A percentile compares a stretch with the other conserved stretches of the same genome.
These are phyloP conservation scores for Diplosphaera chodatii DNA, from an alignment of 139 green algal species.

Conservation along the genomic window DNA sequence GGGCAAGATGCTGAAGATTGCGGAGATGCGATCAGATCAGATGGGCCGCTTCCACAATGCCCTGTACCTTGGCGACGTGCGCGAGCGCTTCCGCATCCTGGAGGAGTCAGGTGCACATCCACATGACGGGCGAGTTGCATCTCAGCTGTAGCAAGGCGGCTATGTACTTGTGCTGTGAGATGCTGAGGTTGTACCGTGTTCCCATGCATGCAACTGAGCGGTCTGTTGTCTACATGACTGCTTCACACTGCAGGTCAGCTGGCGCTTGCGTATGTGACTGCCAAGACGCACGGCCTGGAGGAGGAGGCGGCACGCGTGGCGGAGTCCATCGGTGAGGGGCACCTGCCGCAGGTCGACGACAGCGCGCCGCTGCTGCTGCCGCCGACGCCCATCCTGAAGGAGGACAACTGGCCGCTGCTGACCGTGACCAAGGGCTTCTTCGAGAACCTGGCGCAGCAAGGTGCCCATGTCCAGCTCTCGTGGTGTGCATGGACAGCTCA, in stretches of 20 bases:
- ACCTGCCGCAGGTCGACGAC: constrained; percentile 25
- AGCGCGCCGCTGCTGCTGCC: constrained; percentile 50
- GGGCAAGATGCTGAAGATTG: constrained; percentile 97
- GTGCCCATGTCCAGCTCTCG: no score
- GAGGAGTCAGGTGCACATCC: constrained; percentile 56
- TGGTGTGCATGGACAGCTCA: constrained; percentile 21
- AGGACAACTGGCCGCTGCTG: constrained; percentile 98
- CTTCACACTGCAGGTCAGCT: constrained; percentile 57
- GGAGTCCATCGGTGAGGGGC: constrained; percentile 42
- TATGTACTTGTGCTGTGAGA: no score
- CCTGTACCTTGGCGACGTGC: constrained; percentile 92
- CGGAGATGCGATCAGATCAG: constrained; percentile 89
- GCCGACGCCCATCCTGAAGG: constrained; percentile 64
- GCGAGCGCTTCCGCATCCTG: constrained; percentile 74
- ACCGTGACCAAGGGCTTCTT: constrained; percentile 96
- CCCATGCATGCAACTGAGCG: no score
- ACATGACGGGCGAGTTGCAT: no score
- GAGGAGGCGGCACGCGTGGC: constrained; percentile 59
- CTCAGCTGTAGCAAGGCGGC: no score
- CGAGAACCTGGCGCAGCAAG: constrained; percentile 63
- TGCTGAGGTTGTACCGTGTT: no score
- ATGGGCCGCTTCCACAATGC: constrained; percentile 97
- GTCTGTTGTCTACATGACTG: no score
- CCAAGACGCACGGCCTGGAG: constrained; percentile 75
- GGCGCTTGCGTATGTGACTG: constrained; percentile 88